Conservation (phyloP, 257 asterid species). For the Ilex aquifolium region DNA sequence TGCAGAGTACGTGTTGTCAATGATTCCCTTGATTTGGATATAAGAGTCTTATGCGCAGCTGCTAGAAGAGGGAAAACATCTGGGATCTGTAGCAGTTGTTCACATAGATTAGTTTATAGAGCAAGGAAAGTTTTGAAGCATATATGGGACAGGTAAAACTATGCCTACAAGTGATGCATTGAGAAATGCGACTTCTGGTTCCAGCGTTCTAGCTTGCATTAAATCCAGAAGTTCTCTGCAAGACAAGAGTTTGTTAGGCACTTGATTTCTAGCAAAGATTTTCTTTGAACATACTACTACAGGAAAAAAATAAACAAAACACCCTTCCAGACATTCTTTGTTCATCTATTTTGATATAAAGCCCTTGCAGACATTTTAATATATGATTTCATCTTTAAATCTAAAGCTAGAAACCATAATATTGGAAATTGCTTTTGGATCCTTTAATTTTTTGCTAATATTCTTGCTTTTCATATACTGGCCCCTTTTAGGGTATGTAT, state of each 20-base stretch:
- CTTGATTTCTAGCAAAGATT: not conserved
- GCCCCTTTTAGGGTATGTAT: no score
- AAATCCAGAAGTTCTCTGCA: slow-evolving; percentile 68
- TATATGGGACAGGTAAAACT: not conserved
- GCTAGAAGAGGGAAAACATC: slow-evolving; percentile 84
- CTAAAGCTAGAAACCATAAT: no score
- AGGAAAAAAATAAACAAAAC: no score
- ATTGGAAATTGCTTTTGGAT: no score
- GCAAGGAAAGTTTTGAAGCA: no score
- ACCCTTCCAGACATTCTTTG: no score
- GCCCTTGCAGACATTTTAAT: no score
- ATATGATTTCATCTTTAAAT: no score
- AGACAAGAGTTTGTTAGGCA: slow-evolving; percentile 5
- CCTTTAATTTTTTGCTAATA: no score
- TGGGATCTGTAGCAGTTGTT: slow-evolving; percentile 50
- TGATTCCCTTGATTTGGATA: slow-evolving; percentile 68
- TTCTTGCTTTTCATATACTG: no score
- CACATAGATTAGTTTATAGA: not conserved
- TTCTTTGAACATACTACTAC: not conserved
- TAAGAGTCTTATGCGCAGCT: slow-evolving; percentile 71
- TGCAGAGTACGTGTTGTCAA: slow-evolving; percentile 81
- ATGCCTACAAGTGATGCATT: slow-evolving; percentile 81
- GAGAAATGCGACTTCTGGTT: slow-evolving; percentile 80
- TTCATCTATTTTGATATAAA: no score
- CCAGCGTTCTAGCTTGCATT: slow-evolving; percentile 79